These are phyloP conservation scores for Nosema muscidifuracis DNA, from an alignment of 371 early-diverging fungal genomes.

Conservation along the genomic window DNA sequence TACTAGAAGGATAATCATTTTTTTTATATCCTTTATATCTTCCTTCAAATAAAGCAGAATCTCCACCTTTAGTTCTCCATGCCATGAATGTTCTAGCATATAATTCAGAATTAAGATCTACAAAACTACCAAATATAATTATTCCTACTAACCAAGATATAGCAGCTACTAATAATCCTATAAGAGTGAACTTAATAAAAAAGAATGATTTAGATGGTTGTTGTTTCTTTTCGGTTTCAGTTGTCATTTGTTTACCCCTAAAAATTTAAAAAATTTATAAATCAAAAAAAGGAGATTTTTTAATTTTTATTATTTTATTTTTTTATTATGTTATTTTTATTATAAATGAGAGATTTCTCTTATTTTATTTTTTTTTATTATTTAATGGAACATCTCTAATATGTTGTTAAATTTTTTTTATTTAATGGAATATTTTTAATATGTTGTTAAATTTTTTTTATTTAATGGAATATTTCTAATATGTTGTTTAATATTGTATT, in stretches of 20 bases:
- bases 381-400: too few relatives aligned
- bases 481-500: too few relatives aligned
- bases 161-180: neutral
- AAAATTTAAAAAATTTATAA: neutral
- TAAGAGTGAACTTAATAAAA: neutral
- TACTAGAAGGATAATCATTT: conserved; percentile 9
- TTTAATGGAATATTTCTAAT: too few relatives aligned
- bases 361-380: too few relatives aligned
- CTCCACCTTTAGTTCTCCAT: conserved; percentile 38
- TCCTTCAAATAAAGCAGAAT: conserved; percentile 23
- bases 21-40: conserved; percentile 34
- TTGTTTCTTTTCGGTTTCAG: neutral
- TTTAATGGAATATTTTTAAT: too few relatives aligned
- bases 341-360: too few relatives aligned
- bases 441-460: too few relatives aligned
- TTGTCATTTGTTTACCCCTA: neutral
- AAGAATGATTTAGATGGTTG: neutral
- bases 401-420: too few relatives aligned
- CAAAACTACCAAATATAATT: neutral
- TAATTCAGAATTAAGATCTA: neutral
- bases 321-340: too few relatives aligned
- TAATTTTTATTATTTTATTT: neutral
- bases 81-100: conserved; percentile 9
- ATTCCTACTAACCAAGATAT: neutral
- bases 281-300: conserved; percentile 4